Percentiles rank a stretch among this genome's conserved stretches.
phyloP scores from a whole-genome alignment of 306 rosid species.

The Casuarina cunninghamiana region DNA sequence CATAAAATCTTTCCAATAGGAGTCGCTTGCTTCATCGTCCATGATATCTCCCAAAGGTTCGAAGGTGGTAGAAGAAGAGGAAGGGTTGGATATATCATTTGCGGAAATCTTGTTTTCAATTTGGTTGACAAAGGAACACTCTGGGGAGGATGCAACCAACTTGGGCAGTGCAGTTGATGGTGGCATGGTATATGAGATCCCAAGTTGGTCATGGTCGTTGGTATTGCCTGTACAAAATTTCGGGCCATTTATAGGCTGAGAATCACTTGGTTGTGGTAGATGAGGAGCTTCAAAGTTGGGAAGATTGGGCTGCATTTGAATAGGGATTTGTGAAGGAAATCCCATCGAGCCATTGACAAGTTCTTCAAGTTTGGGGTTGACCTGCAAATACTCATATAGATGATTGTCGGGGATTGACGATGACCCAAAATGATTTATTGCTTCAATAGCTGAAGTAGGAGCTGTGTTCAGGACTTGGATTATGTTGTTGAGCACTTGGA shows the following conservation, averaged over 20 bases:
- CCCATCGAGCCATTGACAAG: conserved; percentile 23
- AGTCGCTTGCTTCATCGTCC: conserved; percentile 31
- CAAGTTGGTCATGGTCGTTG: neutral
- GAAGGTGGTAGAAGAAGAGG: conserved; percentile 46
- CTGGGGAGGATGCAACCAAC: conserved; percentile 47
- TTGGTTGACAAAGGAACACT: conserved; percentile 24
- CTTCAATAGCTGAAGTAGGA: conserved; percentile 30
- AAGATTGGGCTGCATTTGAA: conserved; percentile 32
- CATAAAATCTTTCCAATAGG: conserved; percentile 38
- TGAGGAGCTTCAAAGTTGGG: conserved; percentile 28
- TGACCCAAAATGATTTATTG: conserved; percentile 34
- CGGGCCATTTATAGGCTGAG: neutral
- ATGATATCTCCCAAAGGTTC: conserved; percentile 57
- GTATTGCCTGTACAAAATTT: conserved; percentile 4
- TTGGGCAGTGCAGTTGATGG: conserved; percentile 42
- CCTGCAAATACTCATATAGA: conserved; percentile 31
- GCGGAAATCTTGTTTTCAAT: conserved; percentile 30
- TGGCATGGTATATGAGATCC: conserved; percentile 4
- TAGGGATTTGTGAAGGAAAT: conserved; percentile 22
- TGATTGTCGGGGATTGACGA: conserved; percentile 31
- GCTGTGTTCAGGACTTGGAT: conserved; percentile 39
- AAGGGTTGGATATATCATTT: conserved; percentile 32
- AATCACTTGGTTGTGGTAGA: conserved; percentile 6
- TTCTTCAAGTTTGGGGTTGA: conserved; percentile 31
- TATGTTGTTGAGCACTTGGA: conserved; percentile 49